Evolutionary conservation across 2,329 filamentous ascomycete species (phyloP), one percentile per base, ranked within the genome.

Genomic region (Paracoccidioides lutzii): DNA sequence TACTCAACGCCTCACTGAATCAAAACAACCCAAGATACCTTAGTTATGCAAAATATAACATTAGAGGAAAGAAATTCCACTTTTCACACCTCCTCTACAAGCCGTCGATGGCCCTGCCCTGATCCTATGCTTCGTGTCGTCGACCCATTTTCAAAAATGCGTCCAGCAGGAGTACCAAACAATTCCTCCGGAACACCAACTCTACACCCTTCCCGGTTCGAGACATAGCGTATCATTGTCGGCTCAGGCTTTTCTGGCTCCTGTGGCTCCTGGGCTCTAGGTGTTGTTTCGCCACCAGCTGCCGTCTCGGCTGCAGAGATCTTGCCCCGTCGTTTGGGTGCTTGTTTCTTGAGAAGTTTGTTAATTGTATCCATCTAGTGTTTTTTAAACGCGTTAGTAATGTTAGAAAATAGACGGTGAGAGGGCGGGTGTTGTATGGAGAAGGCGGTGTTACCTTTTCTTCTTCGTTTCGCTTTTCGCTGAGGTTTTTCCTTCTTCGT

Each of bases 391-490:
- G 15, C 52, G 32, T 44, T 53, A 44, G 42, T 33, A n/a, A 53
- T 43, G 32, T 43, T n/a, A 1, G 28, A 6, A 35, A 7, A 35
- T 15, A 14, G 40, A 44, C 5, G 2, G 30, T 14, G 12, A 33
- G 15, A 9, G 8, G 10, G n/a, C 7, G 3, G 4, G 50, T 22
- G 30, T 7, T 42, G n/a, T 41, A 43, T 30, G n/a, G 15, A 15
- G 32, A 41, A 41, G 22, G 38, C 49, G 14, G 1, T 32, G 15
- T 35, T 65, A 83, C 81, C 77, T 88, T 88, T 68, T 88, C 85
- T 71, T 88, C 85, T 64, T 88, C 84, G 55, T 87, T 85, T n/a
- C 84, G 79, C 72, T 87, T 87, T 70, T 88, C 85, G 57, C 81
- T 85, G 37, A 88, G 74, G 60, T 88, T 87, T 72, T 88, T 88